Base-by-base conservation (phyloP, 345 rosid genomes). In the Raphanus raphanistrum region DNA sequence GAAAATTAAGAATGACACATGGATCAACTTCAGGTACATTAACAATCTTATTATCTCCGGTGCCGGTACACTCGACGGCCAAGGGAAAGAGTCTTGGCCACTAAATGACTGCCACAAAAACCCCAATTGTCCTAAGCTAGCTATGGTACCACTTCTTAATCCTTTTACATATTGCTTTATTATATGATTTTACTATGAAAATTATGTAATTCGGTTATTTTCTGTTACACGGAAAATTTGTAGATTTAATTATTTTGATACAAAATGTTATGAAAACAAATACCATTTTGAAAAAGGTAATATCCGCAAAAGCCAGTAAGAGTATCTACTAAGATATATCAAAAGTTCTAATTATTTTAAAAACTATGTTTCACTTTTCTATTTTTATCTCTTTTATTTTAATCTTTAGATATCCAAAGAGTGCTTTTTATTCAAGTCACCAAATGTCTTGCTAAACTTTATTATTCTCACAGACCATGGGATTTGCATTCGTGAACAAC, bases 61-160 rank as follows among this genome's bases (percentile, higher is more conserved):
- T 55, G 60, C 28, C 12, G 60, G 60, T 17, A 55, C 60, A 55
- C 60, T 55, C 60, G 28, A 55, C 12, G 60, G 60, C 28, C 60
- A 55, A 55, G 60, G 60, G 13, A 55, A 55, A 55, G 60, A 55
- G 12, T 55, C 60, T 55, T 55, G 60, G 60, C 60, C 60, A 21
- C 60, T 55, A 25, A 57, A 57, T 57, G 62, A 57, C 62, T 57
- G 62, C n/a, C 31, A 57, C 62, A 57, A 57, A 57, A 57, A 57
- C 31, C 9, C 62, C 62, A 57, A 57, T 57, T 57, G 62, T 57
- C 62, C 62, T 9, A 57, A 57, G 12, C 31, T 57, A 26, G 62
- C 62, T 25, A 57, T 57, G 62, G 62, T 57, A 57, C 62, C 62
- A 57, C 52, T 45, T 45, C 52, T 45, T 45, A 13, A 12, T 45